Percentiles rank a stretch among this genome's conserved stretches.
phyloP scores from a whole-genome alignment of 805 yeast species.

The Kuraishia hungarica region DNA sequence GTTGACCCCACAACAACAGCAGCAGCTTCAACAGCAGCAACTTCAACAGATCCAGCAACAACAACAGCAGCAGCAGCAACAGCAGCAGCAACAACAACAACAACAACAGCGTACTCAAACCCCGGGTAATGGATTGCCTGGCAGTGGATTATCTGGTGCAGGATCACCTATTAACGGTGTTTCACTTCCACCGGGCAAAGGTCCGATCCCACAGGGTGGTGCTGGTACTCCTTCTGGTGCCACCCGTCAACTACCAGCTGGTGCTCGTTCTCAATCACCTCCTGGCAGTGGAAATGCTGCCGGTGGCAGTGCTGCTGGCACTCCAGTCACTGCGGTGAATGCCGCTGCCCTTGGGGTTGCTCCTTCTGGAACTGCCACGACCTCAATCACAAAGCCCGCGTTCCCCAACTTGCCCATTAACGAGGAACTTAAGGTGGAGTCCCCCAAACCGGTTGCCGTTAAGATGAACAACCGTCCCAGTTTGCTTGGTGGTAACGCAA shows the following conservation, averaged over 20 bases:
- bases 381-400: slow-evolving; percentile 28
- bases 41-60: slow-evolving; percentile 9
- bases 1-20: slow-evolving; percentile 4
- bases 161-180: neutral
- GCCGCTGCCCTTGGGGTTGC: slow-evolving; percentile 19
- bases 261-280: neutral
- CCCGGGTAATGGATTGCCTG: slow-evolving; percentile 6
- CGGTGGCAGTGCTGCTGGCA: slow-evolving; percentile 19
- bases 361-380: slow-evolving; percentile 11
- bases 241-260: neutral
- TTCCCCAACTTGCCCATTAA: slow-evolving; percentile 71
- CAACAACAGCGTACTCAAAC: slow-evolving; percentile 9
- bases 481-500: slow-evolving; percentile 74
- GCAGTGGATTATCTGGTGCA: neutral
- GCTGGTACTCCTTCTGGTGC: slow-evolving; percentile 2
- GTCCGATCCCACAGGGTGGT: neutral
- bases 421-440: slow-evolving; percentile 52
- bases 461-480: slow-evolving; percentile 69
- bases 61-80: slow-evolving; percentile 9
- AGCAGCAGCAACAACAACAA: slow-evolving; percentile 1
- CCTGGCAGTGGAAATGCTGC: slow-evolving; percentile 6
- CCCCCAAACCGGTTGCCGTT: slow-evolving; percentile 56
- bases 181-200: neutral
- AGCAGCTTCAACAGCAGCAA: slow-evolving; percentile 1
- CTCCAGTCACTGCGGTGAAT: slow-evolving; percentile 37